phyloP scores from a whole-genome alignment of 352 stramenopile species.

The Phytophthora vignae region DNA sequence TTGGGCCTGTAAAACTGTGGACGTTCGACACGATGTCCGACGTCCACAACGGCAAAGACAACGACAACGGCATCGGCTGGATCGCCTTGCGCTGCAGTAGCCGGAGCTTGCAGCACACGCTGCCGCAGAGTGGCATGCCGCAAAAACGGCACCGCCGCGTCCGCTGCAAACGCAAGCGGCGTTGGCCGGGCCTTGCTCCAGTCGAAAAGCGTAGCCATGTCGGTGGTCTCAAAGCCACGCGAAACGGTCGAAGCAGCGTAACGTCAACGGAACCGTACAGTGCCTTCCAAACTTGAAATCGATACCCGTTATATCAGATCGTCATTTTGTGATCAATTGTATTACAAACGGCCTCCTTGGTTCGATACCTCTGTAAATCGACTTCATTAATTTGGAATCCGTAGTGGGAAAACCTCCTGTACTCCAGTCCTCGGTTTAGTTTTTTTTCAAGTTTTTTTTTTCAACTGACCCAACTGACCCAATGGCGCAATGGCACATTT shows the following conservation, averaged over 20 bases:
- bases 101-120: not conserved
- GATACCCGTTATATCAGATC: too few species aligned
- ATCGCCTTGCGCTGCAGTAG: too few species aligned
- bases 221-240: not conserved
- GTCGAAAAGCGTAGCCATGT: conserved; percentile 1
- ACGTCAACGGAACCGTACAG: too few species aligned
- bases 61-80: not conserved
- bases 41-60: not conserved
- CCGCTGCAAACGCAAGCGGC: not conserved
- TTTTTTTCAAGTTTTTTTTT: not conserved
- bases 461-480: not conserved
- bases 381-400: too few species aligned
- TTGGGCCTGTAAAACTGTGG: not conserved
- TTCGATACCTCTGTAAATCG: too few species aligned
- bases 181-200: not conserved
- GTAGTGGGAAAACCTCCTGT: too few species aligned
- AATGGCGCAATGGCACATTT: too few species aligned
- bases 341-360: too few species aligned
- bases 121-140: not conserved
- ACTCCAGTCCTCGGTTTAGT: too few species aligned
- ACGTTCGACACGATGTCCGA: not conserved
- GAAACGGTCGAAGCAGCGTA: not conserved
- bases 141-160: not conserved
- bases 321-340: too few species aligned
- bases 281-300: too few species aligned